Base-by-base conservation (phyloP, 768 basidiomycete genomes). In the Phanerodontia chrysosporium region DNA sequence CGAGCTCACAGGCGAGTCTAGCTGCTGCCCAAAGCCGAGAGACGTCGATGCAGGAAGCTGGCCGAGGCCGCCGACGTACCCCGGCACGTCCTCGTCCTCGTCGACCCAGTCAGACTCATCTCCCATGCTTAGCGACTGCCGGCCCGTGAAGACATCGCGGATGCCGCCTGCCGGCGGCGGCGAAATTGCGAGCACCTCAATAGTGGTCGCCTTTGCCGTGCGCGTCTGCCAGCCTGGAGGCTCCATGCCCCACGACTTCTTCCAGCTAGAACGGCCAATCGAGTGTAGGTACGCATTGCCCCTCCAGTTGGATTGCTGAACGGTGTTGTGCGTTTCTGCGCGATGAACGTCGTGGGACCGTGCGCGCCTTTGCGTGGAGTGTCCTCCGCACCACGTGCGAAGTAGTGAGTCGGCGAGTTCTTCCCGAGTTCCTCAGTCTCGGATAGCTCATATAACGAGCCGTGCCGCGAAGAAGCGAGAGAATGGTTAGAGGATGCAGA, bases 31-130 rank as follows among this genome's bases (percentile, higher is more conserved):
- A 28, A 55, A 63, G 14, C 59, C 55, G 13, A 63, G 27, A 45
- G 65, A 39, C 9, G 58, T 1, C 16, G 72, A 67, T 25, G 36
- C 32, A 9, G 73, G 65, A 73, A 80, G 73, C 71, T 94, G 91
- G 0, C 91, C 91, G 29, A 94, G 70, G 5, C 91, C 91, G 49
- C 90, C 90, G 14, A 83, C 86, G 73, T 90, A 92, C 2, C 79
- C 80, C 8, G 84, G 74, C 21, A 73, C 72, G 64, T 92, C 89
- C 39, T 94, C 91, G 44, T 94, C 91, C 65, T 92, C 89, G 65
- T 93, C 92, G 14, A 91, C 87, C 91, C 91, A 93, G 62, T 92
- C 90, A 48, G 86, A 87, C 65, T 93, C 91, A 65, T 92, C 92
- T 8, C 88, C 87, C 52, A 80, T 69, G 64, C 66, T 82, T 45